A percentile compares a stretch with the other conserved stretches of the same genome.
Evolutionary conservation across 208 protist genomes (phyloP).

Genomic region (Borovskyia barvae): DNA sequence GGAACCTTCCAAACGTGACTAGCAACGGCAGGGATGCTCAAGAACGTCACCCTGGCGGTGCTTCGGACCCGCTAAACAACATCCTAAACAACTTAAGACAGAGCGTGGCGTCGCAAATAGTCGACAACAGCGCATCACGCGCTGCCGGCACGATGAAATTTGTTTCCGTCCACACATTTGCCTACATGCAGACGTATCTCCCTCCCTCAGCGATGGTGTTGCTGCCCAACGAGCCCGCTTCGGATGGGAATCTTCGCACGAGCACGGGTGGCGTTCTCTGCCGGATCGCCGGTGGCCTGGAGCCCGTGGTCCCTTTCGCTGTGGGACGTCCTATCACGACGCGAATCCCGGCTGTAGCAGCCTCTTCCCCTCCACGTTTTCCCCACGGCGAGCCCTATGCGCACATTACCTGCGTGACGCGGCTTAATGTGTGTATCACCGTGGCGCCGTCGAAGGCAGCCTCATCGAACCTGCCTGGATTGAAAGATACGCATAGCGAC

Average conservation of each 20-base stretch:
- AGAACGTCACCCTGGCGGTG: no score
- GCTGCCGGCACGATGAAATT: no score
- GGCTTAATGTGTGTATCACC: conserved; percentile 11
- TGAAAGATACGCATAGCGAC: no score
- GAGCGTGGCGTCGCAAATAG: no score
- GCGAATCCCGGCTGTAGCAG: background rate
- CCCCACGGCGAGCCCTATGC: no score
- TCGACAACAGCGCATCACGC: no score
- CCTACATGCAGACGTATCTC: conserved; percentile 30
- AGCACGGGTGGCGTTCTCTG: conserved; percentile 2
- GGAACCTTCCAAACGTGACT: no score
- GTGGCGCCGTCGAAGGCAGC: background rate
- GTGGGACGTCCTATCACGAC: conserved; percentile 39
- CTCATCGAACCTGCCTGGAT: no score
- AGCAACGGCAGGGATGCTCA: no score
- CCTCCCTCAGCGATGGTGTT: conserved; percentile 16
- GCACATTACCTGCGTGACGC: conserved; percentile 25
- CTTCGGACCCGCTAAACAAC: no score
- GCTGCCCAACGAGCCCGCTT: conserved; percentile 2
- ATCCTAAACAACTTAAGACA: no score
- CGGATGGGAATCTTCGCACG: background rate
- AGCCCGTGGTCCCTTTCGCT: conserved; percentile 63
- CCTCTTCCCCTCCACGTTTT: background rate
- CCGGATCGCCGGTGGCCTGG: conserved; percentile 56
- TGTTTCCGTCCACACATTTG: conserved; percentile 4